Evolutionary conservation across 108 stramenopile genomes (phyloP).

Genomic region (Nitzschia sp.): DNA sequence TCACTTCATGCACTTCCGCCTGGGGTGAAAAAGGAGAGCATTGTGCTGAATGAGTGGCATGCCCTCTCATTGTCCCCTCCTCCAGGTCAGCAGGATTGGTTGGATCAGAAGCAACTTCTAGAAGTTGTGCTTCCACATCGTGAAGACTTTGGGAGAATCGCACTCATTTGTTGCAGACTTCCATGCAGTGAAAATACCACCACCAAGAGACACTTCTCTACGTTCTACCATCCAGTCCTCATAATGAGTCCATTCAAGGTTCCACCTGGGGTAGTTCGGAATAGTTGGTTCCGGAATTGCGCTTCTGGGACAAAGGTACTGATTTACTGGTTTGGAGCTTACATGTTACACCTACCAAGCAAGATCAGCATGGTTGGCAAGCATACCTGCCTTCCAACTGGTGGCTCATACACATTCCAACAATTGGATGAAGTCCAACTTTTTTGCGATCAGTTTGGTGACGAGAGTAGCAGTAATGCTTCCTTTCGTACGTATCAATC

Average conservation of each 20-base stretch:
- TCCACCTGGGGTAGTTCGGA: not conserved
- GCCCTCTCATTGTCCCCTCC: slow-evolving; percentile 13
- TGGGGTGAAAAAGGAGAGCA: not conserved
- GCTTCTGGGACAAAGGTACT: not conserved
- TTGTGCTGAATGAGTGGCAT: slow-evolving; percentile 21
- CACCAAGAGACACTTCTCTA: too few species aligned
- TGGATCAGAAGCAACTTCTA: not conserved
- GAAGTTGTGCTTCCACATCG: not conserved
- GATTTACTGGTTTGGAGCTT: slow-evolving; percentile 19
- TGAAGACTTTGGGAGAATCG: slow-evolving; percentile 9
- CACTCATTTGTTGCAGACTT: not conserved
- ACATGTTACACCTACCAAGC: not conserved
- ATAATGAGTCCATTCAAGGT: slow-evolving; percentile 10
- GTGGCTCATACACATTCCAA: too few species aligned
- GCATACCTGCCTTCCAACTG: too few species aligned
- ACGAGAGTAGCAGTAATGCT: not conserved
- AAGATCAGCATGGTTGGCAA: not conserved
- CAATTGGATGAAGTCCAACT: not conserved
- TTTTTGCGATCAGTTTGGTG: not conserved
- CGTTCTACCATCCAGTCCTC: slow-evolving; percentile 9
- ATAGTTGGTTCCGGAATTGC: slow-evolving; percentile 12
- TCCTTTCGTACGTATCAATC: not conserved
- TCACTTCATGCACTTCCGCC: not conserved
- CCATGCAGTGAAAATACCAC: not conserved
- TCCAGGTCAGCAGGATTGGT: not conserved